Evolutionary conservation across 169 alveolate genomes (phyloP).

Genomic region (Cryptosporidium bovis): DNA sequence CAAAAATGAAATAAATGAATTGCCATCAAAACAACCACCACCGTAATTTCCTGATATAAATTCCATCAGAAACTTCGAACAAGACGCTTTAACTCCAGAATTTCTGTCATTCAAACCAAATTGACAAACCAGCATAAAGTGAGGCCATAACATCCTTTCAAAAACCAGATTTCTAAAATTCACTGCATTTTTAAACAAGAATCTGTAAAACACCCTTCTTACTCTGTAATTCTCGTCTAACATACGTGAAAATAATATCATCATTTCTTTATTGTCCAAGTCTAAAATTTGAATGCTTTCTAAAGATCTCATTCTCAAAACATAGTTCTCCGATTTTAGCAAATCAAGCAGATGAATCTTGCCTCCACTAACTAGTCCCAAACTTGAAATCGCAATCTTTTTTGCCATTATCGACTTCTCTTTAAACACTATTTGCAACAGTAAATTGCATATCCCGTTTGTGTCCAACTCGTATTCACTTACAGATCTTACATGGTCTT

Average conservation of each 20-base stretch:
- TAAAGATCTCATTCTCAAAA: constrained; percentile 28
- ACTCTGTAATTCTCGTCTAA: constrained; percentile 47
- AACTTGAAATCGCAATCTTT: constrained; percentile 20
- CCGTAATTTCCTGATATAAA: constrained; percentile 24
- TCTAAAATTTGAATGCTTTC: background rate
- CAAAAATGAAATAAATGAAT: constrained; percentile 21
- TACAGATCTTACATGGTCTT: background rate
- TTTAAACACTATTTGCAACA: constrained; percentile 11
- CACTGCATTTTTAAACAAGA: background rate
- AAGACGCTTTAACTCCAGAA: background rate
- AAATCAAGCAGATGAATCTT: constrained; percentile 15
- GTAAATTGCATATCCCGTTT: background rate
- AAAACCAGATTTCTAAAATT: constrained; percentile 8
- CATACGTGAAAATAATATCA: constrained; percentile 18
- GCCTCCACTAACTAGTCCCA: constrained; percentile 27
- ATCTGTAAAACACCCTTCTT: constrained; percentile 23
- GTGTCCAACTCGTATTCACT: background rate
- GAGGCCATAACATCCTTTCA: constrained; percentile 32
- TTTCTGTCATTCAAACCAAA: constrained; percentile 64
- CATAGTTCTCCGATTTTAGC: background rate
- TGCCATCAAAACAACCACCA: constrained; percentile 9
- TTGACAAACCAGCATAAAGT: constrained; percentile 28
- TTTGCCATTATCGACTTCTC: constrained; percentile 42
- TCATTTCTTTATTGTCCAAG: constrained; percentile 9
- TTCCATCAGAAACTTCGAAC: constrained; percentile 18